Evolutionary conservation across 148 eudicot species (phyloP).

Genomic region (Rhododendron griersonianum): DNA sequence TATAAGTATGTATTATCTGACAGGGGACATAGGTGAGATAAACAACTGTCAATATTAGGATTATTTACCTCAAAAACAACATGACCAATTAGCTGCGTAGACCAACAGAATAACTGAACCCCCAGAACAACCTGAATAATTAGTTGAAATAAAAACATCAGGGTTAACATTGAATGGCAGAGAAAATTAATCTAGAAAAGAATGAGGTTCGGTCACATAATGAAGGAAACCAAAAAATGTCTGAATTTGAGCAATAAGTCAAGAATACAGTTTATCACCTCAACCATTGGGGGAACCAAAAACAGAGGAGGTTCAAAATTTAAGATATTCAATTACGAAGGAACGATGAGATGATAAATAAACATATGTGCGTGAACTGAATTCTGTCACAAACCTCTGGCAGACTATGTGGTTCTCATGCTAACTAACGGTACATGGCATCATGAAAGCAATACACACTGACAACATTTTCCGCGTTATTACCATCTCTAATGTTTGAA

Average conservation of each 20-base stretch:
- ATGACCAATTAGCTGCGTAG: constrained; percentile 63
- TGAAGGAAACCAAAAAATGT: background rate
- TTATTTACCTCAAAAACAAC: constrained; percentile 61
- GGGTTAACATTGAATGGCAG: background rate
- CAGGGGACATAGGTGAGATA: background rate
- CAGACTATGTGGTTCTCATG: no score
- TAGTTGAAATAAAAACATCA: background rate
- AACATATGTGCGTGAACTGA: background rate
- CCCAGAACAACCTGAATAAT: constrained; percentile 54
- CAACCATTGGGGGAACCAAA: background rate
- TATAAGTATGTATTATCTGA: constrained; percentile 19
- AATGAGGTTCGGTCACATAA: background rate
- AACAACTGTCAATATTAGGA: background rate
- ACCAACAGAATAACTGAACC: constrained; percentile 59
- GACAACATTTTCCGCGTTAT: no score
- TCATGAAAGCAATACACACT: no score
- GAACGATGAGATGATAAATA: background rate
- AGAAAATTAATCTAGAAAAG: background rate
- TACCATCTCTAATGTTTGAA: no score
- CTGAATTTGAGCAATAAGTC: background rate
- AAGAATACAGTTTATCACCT: background rate
- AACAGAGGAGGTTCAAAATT: background rate
- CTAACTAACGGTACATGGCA: no score
- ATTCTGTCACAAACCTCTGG: background rate
- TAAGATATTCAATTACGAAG: background rate